phyloP scores from a whole-genome alignment of 75 land plant species.

The Pinus taeda region DNA sequence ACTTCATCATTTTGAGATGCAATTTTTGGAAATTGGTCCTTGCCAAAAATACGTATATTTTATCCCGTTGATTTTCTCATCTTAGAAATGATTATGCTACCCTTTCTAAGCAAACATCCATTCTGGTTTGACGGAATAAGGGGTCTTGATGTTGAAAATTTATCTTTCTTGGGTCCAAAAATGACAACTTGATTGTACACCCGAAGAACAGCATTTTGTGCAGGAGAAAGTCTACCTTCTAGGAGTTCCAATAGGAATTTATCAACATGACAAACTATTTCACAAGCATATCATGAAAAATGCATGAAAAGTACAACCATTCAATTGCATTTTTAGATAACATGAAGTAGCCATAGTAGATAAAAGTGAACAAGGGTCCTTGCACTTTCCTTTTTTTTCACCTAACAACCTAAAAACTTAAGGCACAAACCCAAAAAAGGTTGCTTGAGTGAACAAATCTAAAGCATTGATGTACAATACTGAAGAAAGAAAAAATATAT shows the following conservation, averaged over 20 bases:
- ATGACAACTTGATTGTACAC: slow-evolving; percentile 51
- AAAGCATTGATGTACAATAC: not conserved
- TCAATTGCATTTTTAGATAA: not conserved
- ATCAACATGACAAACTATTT: not conserved
- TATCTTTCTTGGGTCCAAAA: slow-evolving; percentile 32
- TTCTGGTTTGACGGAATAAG: slow-evolving; percentile 72
- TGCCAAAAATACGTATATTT: slow-evolving; percentile 61
- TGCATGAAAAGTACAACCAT: not conserved
- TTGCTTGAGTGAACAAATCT: not conserved
- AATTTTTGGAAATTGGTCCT: slow-evolving; percentile 63
- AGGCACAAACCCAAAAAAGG: not conserved
- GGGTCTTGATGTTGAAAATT: slow-evolving; percentile 31
- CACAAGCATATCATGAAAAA: not conserved
- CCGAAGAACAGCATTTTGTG: slow-evolving; percentile 67
- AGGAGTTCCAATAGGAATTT: slow-evolving; percentile 31
- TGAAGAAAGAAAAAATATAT: not conserved
- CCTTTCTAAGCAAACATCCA: slow-evolving; percentile 83
- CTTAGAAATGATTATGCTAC: slow-evolving; percentile 71
- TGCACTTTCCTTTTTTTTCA: not conserved
- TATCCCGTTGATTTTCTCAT: slow-evolving; percentile 76
- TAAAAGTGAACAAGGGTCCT: too few relatives aligned
- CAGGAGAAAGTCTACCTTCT: slow-evolving; percentile 59
- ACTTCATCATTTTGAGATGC: slow-evolving; percentile 66
- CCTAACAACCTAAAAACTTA: not conserved
- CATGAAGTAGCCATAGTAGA: not conserved